Base-by-base conservation (phyloP, 2,329 filamentous ascomycete species). In the Didymella keratinophila region DNA sequence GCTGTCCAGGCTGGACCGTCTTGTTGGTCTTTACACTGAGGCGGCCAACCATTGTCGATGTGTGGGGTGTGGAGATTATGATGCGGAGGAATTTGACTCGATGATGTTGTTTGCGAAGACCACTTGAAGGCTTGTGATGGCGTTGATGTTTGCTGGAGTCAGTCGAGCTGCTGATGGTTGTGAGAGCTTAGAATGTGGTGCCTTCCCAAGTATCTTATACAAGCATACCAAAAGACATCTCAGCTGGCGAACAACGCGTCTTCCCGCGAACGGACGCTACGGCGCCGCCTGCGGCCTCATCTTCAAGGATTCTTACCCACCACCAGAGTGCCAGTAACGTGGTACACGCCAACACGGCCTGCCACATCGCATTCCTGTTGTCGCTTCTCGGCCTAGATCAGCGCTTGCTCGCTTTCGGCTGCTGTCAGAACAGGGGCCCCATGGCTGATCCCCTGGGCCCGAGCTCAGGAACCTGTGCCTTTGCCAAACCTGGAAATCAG, bases 301-400 rank as follows among this genome's bases (percentile, higher is more conserved):
- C 55, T 39, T 54, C 62, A 62, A 59, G 64, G 63, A 68, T 61
- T 52, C 52, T 28, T 53, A 51, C 65, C 58, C 45, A 58, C 61
- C 62, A 66, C 60, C 60, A 61, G 3, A 60, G 58, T 52, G 53
- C 67, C 61, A 59, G 56, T 61, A 66, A 62, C 58, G 59, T 66
- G 65, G 63, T 64, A 64, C 61, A 63, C 64, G 64, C 61, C 61
- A 62, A 50, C 57, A 44, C 52, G 48, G 58, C 58, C 64, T 60
- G 63, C 64, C 52, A 48, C 52, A 60, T 60, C 42, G 49, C 52
- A 62, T 64, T 64, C 59, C 55, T 57, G 57, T 58, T 56, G 39
- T 57, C 52, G 46, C 46, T 52, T 44, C 60, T 53, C 42, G 51
- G 55, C 58, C 57, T 66, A 46, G 62, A 64, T 65, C 59, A 63